Conservation (phyloP, 495 filamentous ascomycete species). For the Antarctomyces pellizariae region DNA sequence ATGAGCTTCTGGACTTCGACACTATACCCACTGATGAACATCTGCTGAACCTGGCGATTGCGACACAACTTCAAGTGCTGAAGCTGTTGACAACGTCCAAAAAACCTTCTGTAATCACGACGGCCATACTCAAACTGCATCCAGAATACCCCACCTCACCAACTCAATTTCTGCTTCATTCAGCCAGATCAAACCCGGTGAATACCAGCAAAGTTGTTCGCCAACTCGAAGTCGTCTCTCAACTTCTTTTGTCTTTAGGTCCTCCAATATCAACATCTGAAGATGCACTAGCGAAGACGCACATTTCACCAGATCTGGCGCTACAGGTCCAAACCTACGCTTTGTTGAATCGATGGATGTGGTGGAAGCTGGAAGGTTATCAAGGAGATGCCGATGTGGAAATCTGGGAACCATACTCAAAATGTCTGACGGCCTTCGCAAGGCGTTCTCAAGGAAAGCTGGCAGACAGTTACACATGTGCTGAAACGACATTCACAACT, state of each 20-base stretch:
- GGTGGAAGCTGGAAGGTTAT: conserved; percentile 54
- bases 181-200: conserved; percentile 21
- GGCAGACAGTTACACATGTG: conserved; percentile 4
- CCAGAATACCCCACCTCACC: conserved; percentile 35
- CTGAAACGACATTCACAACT: conserved; percentile 2
- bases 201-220: conserved; percentile 34
- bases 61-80: conserved; percentile 27
- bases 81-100: conserved; percentile 24
- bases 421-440: conserved; percentile 37
- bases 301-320: conserved; percentile 30
- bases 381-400: conserved; percentile 42
- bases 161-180: conserved; percentile 30
- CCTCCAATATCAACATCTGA: conserved; percentile 29
- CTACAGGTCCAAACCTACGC: conserved; percentile 45
- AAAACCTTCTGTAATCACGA: conserved; percentile 27
- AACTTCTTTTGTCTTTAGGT: conserved; percentile 38
- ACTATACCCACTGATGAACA: conserved; percentile 16
- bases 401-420: conserved; percentile 39
- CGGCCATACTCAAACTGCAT: conserved; percentile 18
- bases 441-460: conserved; percentile 18
- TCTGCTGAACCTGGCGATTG: conserved; percentile 23
- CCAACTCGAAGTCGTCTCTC: conserved; percentile 47
- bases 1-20: conserved; percentile 39
- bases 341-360: conserved; percentile 37
- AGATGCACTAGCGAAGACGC: conserved; percentile 23